Conservation (phyloP, 371 early-diverging fungal species). For the Chytridiales sp. region DNA sequence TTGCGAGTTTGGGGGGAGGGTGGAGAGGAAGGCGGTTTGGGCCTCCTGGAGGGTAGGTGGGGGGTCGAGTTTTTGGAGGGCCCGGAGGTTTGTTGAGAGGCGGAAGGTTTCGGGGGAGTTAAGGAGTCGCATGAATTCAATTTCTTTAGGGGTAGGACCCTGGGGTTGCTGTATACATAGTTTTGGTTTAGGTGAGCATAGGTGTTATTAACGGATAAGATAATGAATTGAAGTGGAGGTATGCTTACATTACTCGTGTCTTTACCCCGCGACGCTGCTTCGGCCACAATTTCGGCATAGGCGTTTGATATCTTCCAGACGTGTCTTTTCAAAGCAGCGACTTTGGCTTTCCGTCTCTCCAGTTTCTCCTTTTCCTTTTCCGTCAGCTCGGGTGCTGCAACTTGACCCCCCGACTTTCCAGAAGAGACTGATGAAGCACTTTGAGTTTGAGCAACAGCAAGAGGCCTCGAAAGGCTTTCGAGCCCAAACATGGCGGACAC, state of each 20-base stretch:
- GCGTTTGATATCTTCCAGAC: conserved; percentile 21
- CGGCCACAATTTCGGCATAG: conserved; percentile 25
- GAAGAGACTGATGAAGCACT: conserved; percentile 6
- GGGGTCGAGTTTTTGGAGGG: conserved; percentile 25
- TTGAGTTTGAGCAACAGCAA: not conserved
- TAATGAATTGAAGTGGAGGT: no score
- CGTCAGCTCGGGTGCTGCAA: not conserved
- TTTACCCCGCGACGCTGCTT: conserved; percentile 6
- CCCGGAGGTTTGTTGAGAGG: conserved; percentile 33
- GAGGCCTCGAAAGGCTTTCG: not conserved
- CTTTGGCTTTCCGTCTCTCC: conserved; percentile 23
- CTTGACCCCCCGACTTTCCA: not conserved
- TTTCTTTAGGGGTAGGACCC: conserved; percentile 33
- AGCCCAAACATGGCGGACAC: not conserved
- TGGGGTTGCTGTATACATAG: conserved; percentile 8
- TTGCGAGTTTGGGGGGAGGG: conserved; percentile 3
- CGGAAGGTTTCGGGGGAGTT: conserved; percentile 46
- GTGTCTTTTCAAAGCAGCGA: conserved; percentile 24
- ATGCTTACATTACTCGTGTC: not conserved
- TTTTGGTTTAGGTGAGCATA: no score
- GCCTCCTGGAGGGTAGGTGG: conserved; percentile 23
- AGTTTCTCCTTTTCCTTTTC: not conserved
- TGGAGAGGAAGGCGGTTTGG: conserved; percentile 17
- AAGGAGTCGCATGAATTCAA: conserved; percentile 46
- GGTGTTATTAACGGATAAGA: no score